Evolutionary conservation across 257 asterid species (phyloP).

Genomic region (Scutellaria baicalensis): DNA sequence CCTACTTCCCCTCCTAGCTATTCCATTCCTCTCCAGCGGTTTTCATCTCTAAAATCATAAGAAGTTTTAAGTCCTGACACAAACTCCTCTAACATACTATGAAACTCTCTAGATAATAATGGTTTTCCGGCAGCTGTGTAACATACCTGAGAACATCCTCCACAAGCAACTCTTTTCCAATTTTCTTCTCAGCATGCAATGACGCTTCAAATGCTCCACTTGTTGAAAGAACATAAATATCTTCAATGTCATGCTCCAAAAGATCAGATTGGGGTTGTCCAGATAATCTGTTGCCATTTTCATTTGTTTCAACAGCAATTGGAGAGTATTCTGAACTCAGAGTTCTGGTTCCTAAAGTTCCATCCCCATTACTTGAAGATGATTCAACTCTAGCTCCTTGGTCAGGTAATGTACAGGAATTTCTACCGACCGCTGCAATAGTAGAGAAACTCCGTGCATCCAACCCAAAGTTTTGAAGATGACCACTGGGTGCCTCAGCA

Average conservation of each 20-base stretch:
- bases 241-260: constrained; percentile 33
- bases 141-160: constrained; percentile 37
- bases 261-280: constrained; percentile 26
- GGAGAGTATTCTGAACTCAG: constrained; percentile 28
- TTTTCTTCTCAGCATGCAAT: constrained; percentile 19
- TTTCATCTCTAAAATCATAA: constrained; percentile 23
- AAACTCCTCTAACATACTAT: constrained; percentile 26
- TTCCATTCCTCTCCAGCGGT: constrained; percentile 25
- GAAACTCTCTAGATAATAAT: constrained; percentile 26
- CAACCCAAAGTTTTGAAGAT: constrained; percentile 50
- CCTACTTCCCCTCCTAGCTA: constrained; percentile 20
- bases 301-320: constrained; percentile 21
- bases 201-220: constrained; percentile 22
- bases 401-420: constrained; percentile 32
- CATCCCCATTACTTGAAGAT: constrained; percentile 23
- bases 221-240: constrained; percentile 25
- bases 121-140: constrained; percentile 27
- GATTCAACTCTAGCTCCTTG: constrained; percentile 27
- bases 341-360: constrained; percentile 16
- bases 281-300: constrained; percentile 14
- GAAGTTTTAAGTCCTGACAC: constrained; percentile 20
- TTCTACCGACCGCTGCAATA: constrained; percentile 28
- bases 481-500: constrained; percentile 71
- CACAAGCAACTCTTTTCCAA: constrained; percentile 28
- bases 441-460: constrained; percentile 44